Base-by-base conservation (phyloP, 2,329 filamentous ascomycete genomes). In the Verticillium nonalfalfae region DNA sequence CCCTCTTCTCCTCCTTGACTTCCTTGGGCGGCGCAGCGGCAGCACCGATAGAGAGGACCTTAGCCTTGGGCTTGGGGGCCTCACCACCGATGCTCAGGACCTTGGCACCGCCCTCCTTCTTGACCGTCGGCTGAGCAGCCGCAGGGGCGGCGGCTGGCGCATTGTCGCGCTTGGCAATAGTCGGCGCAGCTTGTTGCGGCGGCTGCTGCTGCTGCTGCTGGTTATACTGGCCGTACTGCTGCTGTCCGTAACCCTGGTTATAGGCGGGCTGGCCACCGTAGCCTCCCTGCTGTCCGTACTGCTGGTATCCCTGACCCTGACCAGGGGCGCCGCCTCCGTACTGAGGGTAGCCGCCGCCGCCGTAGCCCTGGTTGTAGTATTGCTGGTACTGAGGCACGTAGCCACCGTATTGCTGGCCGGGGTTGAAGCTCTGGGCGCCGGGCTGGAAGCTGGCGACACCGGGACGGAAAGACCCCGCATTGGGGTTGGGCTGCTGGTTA, bases 381-480 rank as follows among this genome's bases (percentile, higher is more conserved):
- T 82, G 80, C 66, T 82, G 81, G 64, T 81, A 78, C 68, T 85
- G 81, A 57, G 78, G 78, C 67, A 82, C 88, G 66, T 76, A 78
- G 60, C 86, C 80, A 60, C 80, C 86, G 69, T 83, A 93, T 63
- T 78, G 76, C 73, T 93, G 90, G 57, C 89, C 89, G 9, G 90
- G 90, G 61, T 88, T 85, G 74, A 93, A 94, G 26, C 84, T 75
- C 64, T 85, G 79, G 38, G 89, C 90, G 58, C 85, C 86, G 18
- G 91, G 91, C 57, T 88, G 85, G 78, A 96, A 95, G 21, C 88
- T 82, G 62, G 85, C 79, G 62, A 86, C 87, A 63, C 85, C 87
- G 13, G 88, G 87, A 11, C 81, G 82, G 80, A 93, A 93, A 18
- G 79, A 72, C 21, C 78, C 75, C 13, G 78, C 82, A 62, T 74